Evolutionary conservation across 352 stramenopile species (phyloP).

Genomic region (Phytophthora citrophthora): DNA sequence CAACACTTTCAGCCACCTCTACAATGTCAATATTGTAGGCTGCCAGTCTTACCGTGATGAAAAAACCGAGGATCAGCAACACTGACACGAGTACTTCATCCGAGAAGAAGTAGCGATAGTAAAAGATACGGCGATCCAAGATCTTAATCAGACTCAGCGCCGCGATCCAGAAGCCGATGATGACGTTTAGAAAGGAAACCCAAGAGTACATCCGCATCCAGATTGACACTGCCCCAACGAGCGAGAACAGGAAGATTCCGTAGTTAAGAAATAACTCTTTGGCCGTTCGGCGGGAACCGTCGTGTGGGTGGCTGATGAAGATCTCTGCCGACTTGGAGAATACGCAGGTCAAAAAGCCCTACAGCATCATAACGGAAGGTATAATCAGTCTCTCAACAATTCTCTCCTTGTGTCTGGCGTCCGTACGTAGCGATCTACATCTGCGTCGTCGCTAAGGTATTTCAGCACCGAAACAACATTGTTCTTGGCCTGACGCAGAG

Average conservation of each 20-base stretch:
- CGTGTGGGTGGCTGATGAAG: slow-evolving; percentile 75
- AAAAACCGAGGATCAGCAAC: slow-evolving; percentile 84
- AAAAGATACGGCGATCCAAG: slow-evolving; percentile 85
- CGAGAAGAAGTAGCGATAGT: slow-evolving; percentile 90
- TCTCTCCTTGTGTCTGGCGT: not conserved
- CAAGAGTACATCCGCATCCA: slow-evolving; percentile 88
- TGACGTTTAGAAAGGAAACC: slow-evolving; percentile 77
- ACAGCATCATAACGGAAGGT: not conserved
- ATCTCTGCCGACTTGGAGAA: slow-evolving; percentile 83
- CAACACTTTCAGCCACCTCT: not conserved
- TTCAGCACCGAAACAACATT: slow-evolving; percentile 83
- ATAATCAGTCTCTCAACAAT: slow-evolving; percentile 9
- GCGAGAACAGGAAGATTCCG: slow-evolving; percentile 85
- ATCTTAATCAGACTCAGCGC: slow-evolving; percentile 79
- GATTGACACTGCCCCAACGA: slow-evolving; percentile 84
- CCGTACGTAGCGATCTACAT: slow-evolving; percentile 58
- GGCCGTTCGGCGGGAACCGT: slow-evolving; percentile 62
- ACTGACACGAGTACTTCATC: slow-evolving; percentile 86
- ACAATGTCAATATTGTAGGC: not conserved
- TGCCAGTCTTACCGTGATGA: slow-evolving; percentile 62
- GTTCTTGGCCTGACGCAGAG: slow-evolving; percentile 86
- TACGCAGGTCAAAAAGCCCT: slow-evolving; percentile 83
- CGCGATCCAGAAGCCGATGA: slow-evolving; percentile 73
- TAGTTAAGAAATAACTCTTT: slow-evolving; percentile 91
- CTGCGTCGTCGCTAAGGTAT: slow-evolving; percentile 83